Evolutionary conservation across 2,329 filamentous ascomycete species (phyloP), one percentile per base, ranked within the genome.

Genomic region (Pezicula radicicola): DNA sequence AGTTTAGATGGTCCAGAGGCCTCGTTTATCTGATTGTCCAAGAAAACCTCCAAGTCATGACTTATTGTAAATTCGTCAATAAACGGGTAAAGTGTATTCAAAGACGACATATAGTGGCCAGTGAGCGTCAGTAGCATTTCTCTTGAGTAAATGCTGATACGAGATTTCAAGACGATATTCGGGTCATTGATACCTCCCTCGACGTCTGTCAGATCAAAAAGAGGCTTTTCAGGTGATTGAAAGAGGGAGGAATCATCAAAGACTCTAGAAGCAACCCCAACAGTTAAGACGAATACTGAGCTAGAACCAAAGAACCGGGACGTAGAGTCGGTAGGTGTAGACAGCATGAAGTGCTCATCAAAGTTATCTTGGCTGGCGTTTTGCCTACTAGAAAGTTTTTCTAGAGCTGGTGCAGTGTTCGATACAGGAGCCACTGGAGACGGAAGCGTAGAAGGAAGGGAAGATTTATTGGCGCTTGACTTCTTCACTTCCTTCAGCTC

Each of bases 61-160:
- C 49, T 16, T 3, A 63, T 50, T 21, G 62, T 55, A 27, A 59
- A 56, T 13, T 59, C 52, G 48, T 66, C 63, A 27, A 64, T 59
- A 39, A 66, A 63, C n/a, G 55, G 57, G 51, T 64, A 63, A 16
- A 66, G 50, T 1, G 56, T 56, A 48, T 67, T 67, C n/a, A 64
- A 58, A 10, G 65, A 65, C 1, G 50, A 54, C 37, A 63, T 57
- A 52, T 66, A 68, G 25, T 66, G 51, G 33, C 54, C 53, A 36
- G 66, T 51, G 12, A 68, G 60, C n/a, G 18, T 9, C 9, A 25
- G 42, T 30, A 28, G 15, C 25, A 45, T 45, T 25, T 45, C 18
- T 21, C 42, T 45, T 13, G 42, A 28, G 9, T 15, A 21, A 13
- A 40, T 40, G 37, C 37, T 40, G 37, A 16, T 40, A 16, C n/a